Conservation (phyloP, 768 basidiomycete genomes). For the Suillus placidus region DNA sequence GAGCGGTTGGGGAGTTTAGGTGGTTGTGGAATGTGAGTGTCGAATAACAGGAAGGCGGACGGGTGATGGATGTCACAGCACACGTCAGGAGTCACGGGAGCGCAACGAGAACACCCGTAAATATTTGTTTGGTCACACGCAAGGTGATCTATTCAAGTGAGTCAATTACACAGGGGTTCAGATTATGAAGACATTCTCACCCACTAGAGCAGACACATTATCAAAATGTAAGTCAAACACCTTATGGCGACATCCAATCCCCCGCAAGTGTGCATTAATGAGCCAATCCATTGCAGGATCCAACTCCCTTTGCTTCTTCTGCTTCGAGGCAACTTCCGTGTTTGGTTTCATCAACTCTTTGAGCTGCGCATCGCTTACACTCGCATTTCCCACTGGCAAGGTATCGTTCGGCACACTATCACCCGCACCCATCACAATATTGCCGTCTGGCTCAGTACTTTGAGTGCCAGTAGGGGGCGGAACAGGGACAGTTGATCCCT, state of each 20-base stretch:
- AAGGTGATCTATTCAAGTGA: constrained; percentile 5
- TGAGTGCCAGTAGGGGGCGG: background rate
- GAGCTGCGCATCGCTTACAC: constrained; percentile 10
- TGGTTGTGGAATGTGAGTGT: background rate
- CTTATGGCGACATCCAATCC: constrained; percentile 17
- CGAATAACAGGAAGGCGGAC: background rate
- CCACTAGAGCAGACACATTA: constrained; percentile 13
- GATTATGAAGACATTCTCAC: constrained; percentile 19
- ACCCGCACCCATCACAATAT: background rate
- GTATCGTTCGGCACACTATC: background rate
- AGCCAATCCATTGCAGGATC: constrained; percentile 29
- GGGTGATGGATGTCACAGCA: constrained; percentile 26
- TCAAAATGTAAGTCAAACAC: constrained; percentile 24
- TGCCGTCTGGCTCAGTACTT: background rate
- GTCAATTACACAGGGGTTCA: background rate
- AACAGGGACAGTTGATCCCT: background rate
- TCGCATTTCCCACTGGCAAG: background rate
- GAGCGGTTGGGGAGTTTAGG: constrained; percentile 2
- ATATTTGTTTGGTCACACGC: constrained; percentile 2
- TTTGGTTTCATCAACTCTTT: background rate
- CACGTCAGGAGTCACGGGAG: constrained; percentile 9
- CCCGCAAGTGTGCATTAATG: constrained; percentile 27
- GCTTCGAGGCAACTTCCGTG: background rate
- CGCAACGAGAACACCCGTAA: constrained; percentile 22
- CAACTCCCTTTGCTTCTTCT: constrained; percentile 12